Base-by-base conservation (phyloP, 2,329 filamentous ascomycete species). In the Aureobasidium sp. region DNA sequence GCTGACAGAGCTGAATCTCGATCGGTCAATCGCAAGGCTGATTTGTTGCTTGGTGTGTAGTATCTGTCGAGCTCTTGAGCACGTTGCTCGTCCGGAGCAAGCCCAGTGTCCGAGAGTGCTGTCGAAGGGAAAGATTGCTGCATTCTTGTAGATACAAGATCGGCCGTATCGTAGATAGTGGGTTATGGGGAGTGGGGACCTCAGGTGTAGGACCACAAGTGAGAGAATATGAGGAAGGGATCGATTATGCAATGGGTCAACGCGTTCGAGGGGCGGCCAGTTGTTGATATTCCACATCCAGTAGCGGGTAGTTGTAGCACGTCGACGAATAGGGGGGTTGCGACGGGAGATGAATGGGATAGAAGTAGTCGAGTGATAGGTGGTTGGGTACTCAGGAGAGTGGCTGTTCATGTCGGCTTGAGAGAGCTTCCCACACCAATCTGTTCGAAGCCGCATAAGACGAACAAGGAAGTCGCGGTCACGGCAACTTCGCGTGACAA, bases 1-100 rank as follows among this genome's bases (percentile, higher is more conserved):
- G 76, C 74, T 5, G 76, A 74, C 25, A 81, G 72, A 29, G 75
- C 77, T 0, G 78, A 78, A 55, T 68, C 66, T 47, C 57, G n/a
- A 7, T 60, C 57, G n/a, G 57, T 60, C 34, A 60, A 30, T 8
- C 47, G 45, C n/a, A 60, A 13, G 5, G 16, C 45, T 21, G 57
- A 51, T 14, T 21, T 25, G 1, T 61, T 61, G 16, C 64, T 63
- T 27, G 67, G 67, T 27, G 65, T 64, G 47, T 67, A 69, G 61
- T 68, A 68, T 59, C 66, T 64, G 27, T 65, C 67, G 16, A 69
- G 62, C 61, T 69, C 67, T 47, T 66, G 66, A 32, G 66, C 67
- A 47, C 67, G 62, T 55, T 63, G 62, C 48, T 68, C 67, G 48
- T 62, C 60, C n/a, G 57, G 34, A 34, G 57, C 16, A 11, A 60